phyloP scores from a whole-genome alignment of 2,329 filamentous ascomycete genomes.

The Sarocladium oryzae region DNA sequence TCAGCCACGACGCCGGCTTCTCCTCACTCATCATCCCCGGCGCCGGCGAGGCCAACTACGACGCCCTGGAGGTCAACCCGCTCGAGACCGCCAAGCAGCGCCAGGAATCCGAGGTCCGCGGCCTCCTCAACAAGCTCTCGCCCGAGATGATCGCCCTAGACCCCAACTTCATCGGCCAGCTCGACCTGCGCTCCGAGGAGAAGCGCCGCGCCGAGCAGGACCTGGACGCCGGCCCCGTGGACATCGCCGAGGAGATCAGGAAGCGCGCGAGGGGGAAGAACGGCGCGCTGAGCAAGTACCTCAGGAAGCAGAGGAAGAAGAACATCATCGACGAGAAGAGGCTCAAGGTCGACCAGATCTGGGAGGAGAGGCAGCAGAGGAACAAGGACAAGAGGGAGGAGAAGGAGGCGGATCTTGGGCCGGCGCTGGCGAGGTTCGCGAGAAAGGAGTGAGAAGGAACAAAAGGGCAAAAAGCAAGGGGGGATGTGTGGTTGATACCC shows the following conservation, averaged over 20 bases:
- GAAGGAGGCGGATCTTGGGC: conserved; percentile 69
- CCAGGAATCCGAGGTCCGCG: conserved; percentile 85
- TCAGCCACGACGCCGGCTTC: conserved; percentile 81
- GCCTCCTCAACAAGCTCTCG: conserved; percentile 85
- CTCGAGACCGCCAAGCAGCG: conserved; percentile 91
- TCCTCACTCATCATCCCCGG: conserved; percentile 86
- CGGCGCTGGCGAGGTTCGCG: conserved; percentile 79
- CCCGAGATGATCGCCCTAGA: conserved; percentile 97
- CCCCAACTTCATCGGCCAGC: conserved; percentile 81
- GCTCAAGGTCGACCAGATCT: conserved; percentile 76
- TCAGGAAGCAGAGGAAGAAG: conserved; percentile 85
- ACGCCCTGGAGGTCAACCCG: conserved; percentile 87
- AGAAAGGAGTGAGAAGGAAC: conserved; percentile 65
- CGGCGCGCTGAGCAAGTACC: conserved; percentile 76
- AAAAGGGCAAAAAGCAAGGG: conserved; percentile 19
- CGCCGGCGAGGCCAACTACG: conserved; percentile 94
- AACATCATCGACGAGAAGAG: conserved; percentile 97
- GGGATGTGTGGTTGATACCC: not conserved
- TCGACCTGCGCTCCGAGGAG: conserved; percentile 75
- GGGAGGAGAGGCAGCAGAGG: conserved; percentile 63
- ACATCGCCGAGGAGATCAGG: conserved; percentile 55
- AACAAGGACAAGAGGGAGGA: conserved; percentile 57
- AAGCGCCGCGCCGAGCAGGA: conserved; percentile 72
- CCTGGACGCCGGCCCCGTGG: conserved; percentile 61
- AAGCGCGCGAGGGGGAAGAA: conserved; percentile 87